These are phyloP conservation scores for Aspergillus neoniger DNA, from an alignment of 2,329 filamentous ascomycete genomes.

Conservation along the genomic window DNA sequence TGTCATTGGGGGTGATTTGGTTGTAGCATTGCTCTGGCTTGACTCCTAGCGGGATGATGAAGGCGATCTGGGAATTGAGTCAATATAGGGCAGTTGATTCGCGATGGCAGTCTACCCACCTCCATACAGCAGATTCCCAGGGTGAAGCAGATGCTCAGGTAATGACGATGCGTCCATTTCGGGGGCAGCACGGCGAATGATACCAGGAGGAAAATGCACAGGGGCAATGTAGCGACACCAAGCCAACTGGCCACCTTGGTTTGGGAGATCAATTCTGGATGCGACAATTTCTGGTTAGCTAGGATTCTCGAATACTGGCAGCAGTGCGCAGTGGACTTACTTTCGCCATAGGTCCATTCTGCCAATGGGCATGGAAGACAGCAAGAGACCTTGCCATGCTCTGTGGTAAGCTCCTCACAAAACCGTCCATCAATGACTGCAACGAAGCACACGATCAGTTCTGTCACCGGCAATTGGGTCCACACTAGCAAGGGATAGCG, in stretches of 20 bases:
- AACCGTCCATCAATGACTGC: conserved; percentile 63
- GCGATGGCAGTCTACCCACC: conserved; percentile 53
- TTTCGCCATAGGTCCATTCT: conserved; percentile 68
- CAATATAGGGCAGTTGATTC: background rate
- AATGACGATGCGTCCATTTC: conserved; percentile 89
- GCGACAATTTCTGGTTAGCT: background rate
- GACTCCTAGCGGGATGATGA: conserved; percentile 81
- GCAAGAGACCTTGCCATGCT: conserved; percentile 61
- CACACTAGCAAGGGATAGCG: conserved; percentile 29
- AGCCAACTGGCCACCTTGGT: conserved; percentile 77
- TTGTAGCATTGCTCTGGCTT: conserved; percentile 83
- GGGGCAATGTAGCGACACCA: conserved; percentile 70
- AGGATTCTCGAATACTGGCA: background rate
- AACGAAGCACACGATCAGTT: conserved; percentile 13
- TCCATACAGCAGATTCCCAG: conserved; percentile 76
- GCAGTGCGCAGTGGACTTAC: conserved; percentile 34
- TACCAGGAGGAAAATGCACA: conserved; percentile 72
- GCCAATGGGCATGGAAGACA: conserved; percentile 89
- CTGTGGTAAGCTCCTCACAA: conserved; percentile 51
- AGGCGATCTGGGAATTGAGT: conserved; percentile 65
- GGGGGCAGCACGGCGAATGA: conserved; percentile 80
- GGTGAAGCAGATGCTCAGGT: conserved; percentile 85
- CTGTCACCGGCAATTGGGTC: conserved; percentile 26
- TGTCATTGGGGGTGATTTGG: conserved; percentile 88
- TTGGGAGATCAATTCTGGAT: conserved; percentile 54